Conservation (phyloP, 164 flowering plant species). For the Berberis vulgaris region DNA sequence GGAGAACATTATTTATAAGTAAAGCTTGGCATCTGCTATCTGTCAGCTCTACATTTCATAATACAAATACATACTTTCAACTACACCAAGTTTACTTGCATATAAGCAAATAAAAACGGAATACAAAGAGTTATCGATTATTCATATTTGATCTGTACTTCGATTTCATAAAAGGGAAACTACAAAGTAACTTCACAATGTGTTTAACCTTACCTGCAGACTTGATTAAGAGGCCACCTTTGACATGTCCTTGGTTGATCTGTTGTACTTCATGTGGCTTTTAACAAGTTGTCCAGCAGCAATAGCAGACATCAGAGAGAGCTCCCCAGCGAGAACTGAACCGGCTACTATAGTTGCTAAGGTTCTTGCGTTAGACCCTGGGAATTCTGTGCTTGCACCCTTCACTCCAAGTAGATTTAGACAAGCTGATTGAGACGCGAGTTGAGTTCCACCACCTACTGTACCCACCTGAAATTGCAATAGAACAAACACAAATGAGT, state of each 20-base stretch:
- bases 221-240: slow-evolving; percentile 2
- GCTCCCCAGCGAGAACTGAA: slow-evolving; percentile 79
- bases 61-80: too few relatives aligned
- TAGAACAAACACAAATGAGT: too few relatives aligned
- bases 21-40: too few relatives aligned
- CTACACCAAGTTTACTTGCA: too few relatives aligned
- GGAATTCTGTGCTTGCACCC: slow-evolving; percentile 66
- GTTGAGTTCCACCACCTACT: slow-evolving; percentile 80
- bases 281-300: slow-evolving; percentile 75
- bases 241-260: slow-evolving; percentile 62
- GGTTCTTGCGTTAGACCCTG: slow-evolving; percentile 60
- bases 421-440: slow-evolving; percentile 84
- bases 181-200: too few relatives aligned
- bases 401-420: slow-evolving; percentile 74
- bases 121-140: too few relatives aligned
- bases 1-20: too few relatives aligned
- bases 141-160: too few relatives aligned
- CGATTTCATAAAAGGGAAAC: too few relatives aligned
- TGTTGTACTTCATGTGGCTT: slow-evolving; percentile 91
- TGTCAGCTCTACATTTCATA: too few relatives aligned
- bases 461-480: slow-evolving; percentile 56
- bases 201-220: too few relatives aligned
- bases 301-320: slow-evolving; percentile 77
- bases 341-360: slow-evolving; percentile 71
- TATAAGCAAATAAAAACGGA: too few relatives aligned